Evolutionary conservation across 1,284 basidiomycete genomes (phyloP), one percentile per base, ranked within the genome.

Genomic region (Gymnopus androsaceus): DNA sequence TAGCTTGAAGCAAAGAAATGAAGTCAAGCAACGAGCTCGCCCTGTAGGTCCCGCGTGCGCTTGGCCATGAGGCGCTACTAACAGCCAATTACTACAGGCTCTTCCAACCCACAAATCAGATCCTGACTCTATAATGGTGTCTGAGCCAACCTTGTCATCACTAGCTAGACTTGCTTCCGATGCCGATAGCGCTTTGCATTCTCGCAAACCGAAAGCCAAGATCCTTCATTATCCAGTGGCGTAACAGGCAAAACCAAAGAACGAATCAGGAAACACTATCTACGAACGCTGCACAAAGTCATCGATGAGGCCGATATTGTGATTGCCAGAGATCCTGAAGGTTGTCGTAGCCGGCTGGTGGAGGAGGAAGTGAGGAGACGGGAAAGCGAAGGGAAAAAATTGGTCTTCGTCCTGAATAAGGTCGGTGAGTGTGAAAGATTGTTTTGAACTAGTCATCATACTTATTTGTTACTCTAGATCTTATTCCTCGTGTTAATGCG

Each of bases 281-380:
- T 90, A 59, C 87, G 85, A 55, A 81, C 81, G 14, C 76, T 99
- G 33, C 86, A 94, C 71, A 95, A 94, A 74, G 95, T 99, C 46
- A 88, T 99, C 56, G 94, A 97, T 63, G 83, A 95, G 63, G 88
- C 90, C 57, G 96, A 99, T 69, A 92, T 99, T 28, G 76, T 99
- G 52, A 83, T 98, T 71, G 94, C 94, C 1, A 78, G 95, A 45
- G 95, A 97, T 75, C 95, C 94, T 1, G 88, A 95, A 61, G 94
- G 94, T 0, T 95, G 92, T 47, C 74, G 94, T 59, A 94, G 90
- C 72, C 76, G 87, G 51, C 79, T 94, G 46, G 92, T 97, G 3
- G 94, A 97, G 69, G 91, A 95, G 64, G 93, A 96, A 70, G 92
- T 96, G 1, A 77, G 90, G 51, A 79, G 91, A 63, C 78, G 92